Conservation (phyloP, 1,284 basidiomycete species). For the Marasmius tenuissimus region DNA sequence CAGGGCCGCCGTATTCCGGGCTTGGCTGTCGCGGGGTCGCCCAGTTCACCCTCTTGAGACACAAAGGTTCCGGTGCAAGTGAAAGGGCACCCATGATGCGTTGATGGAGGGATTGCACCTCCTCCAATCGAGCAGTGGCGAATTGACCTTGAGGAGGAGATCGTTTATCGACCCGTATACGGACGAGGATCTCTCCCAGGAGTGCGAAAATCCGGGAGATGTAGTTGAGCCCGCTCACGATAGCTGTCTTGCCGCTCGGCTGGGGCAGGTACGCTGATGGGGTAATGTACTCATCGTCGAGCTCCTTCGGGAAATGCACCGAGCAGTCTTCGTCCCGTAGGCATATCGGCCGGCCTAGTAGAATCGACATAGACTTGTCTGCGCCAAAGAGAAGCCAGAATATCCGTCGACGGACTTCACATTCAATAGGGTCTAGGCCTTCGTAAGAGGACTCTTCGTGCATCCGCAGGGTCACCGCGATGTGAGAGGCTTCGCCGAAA, state of each 20-base stretch:
- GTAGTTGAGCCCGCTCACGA: conserved; percentile 85
- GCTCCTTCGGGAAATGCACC: conserved; percentile 80
- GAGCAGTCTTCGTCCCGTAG: conserved; percentile 86
- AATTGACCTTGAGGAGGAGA: conserved; percentile 82
- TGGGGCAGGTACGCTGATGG: conserved; percentile 77
- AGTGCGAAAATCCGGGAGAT: conserved; percentile 82
- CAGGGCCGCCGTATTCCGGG: conserved; percentile 63
- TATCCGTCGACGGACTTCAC: conserved; percentile 75
- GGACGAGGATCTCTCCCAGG: conserved; percentile 79
- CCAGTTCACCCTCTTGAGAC: conserved; percentile 56
- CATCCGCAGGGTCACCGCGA: conserved; percentile 77
- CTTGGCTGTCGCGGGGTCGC: conserved; percentile 35
- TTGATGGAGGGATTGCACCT: conserved; percentile 73
- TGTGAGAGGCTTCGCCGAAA: conserved; percentile 80
- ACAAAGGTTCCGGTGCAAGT: conserved; percentile 70
- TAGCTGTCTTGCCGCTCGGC: conserved; percentile 78
- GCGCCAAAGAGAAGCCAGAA: conserved; percentile 89
- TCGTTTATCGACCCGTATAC: conserved; percentile 81
- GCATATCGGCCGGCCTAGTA: conserved; percentile 78
- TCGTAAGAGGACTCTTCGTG: conserved; percentile 83
- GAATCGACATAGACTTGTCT: conserved; percentile 86
- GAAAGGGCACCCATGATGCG: conserved; percentile 70
- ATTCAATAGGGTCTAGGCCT: conserved; percentile 80
- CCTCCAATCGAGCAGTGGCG: conserved; percentile 76
- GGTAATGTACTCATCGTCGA: conserved; percentile 86